phyloP scores from a whole-genome alignment of 495 filamentous ascomycete genomes.

The Saxophila tyrrhenica region DNA sequence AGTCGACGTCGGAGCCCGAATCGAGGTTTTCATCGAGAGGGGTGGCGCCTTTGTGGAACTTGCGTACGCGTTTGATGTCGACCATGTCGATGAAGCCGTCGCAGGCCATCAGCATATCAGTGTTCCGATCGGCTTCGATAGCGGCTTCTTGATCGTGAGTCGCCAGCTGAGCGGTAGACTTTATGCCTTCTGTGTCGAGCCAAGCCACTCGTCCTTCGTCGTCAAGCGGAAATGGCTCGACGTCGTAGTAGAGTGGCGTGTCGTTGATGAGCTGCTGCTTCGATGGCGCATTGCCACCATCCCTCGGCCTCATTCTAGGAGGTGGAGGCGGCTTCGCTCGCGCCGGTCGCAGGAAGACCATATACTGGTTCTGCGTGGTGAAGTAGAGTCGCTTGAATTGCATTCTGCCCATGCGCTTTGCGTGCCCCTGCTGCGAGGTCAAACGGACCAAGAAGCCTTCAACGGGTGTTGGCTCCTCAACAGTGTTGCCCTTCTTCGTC shows the following conservation, averaged over 20 bases:
- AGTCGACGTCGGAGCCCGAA: slow-evolving; percentile 37
- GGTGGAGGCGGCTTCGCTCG: slow-evolving; percentile 54
- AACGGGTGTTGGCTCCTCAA: slow-evolving; percentile 50
- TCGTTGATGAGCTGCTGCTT: slow-evolving; percentile 45
- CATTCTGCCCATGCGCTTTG: slow-evolving; percentile 50
- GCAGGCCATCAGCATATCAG: slow-evolving; percentile 45
- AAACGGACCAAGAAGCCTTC: slow-evolving; percentile 64
- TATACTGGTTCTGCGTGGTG: slow-evolving; percentile 54
- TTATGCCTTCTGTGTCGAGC: slow-evolving; percentile 31
- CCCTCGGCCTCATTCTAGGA: slow-evolving; percentile 38
- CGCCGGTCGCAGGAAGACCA: slow-evolving; percentile 57
- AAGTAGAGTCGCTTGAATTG: slow-evolving; percentile 65
- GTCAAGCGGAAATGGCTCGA: slow-evolving; percentile 51
- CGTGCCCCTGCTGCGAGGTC: slow-evolving; percentile 51
- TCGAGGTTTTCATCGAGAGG: slow-evolving; percentile 40
- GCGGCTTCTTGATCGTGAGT: slow-evolving; percentile 49
- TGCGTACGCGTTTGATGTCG: slow-evolving; percentile 45
- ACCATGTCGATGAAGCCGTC: slow-evolving; percentile 61
- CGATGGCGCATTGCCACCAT: slow-evolving; percentile 40
- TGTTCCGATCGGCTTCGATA: slow-evolving; percentile 49
- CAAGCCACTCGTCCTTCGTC: slow-evolving; percentile 44
- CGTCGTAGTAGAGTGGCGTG: slow-evolving; percentile 50
- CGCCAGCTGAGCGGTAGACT: slow-evolving; percentile 35
- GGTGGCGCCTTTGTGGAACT: slow-evolving; percentile 39
- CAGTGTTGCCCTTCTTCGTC: slow-evolving; percentile 31